Conservation (phyloP, 441 rosid species). For the Erysimum pusillum region DNA sequence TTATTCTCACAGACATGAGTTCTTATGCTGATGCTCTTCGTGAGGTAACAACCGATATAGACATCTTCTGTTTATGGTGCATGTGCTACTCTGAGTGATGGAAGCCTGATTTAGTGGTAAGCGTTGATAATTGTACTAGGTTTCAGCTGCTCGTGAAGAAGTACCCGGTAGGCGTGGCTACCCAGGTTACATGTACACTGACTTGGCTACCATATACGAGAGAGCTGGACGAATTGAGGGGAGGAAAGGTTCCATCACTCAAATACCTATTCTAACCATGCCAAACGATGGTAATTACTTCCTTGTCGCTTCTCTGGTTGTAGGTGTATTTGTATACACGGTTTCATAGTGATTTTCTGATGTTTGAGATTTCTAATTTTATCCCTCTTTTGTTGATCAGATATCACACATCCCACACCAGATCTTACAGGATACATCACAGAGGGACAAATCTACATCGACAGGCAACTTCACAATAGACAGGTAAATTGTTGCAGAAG, state of each 20-base stretch:
- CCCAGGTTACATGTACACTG: constrained; percentile 96
- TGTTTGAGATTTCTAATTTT: constrained; percentile 1
- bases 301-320: background rate
- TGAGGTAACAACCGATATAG: constrained; percentile 60
- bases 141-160: constrained; percentile 97
- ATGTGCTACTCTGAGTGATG: too few relatives aligned
- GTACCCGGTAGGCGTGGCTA: constrained; percentile 97
- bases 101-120: too few relatives aligned
- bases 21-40: constrained; percentile 97
- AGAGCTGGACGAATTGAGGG: constrained; percentile 96
- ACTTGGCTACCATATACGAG: constrained; percentile 90
- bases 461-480: background rate
- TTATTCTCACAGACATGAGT: constrained; percentile 89
- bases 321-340: background rate
- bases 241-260: constrained; percentile 73
- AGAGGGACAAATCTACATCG: background rate
- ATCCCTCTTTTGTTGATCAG: constrained; percentile 48
- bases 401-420: constrained; percentile 91
- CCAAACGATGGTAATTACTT: constrained; percentile 78
- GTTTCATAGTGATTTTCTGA: background rate
- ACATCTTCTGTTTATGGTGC: too few relatives aligned
- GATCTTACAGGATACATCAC: constrained; percentile 94
- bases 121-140: constrained; percentile 52
- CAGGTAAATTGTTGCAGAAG: background rate
- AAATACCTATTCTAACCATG: constrained; percentile 89